phyloP scores from a whole-genome alignment of 2,329 filamentous ascomycete genomes.

The Aureobasidium sp. region DNA sequence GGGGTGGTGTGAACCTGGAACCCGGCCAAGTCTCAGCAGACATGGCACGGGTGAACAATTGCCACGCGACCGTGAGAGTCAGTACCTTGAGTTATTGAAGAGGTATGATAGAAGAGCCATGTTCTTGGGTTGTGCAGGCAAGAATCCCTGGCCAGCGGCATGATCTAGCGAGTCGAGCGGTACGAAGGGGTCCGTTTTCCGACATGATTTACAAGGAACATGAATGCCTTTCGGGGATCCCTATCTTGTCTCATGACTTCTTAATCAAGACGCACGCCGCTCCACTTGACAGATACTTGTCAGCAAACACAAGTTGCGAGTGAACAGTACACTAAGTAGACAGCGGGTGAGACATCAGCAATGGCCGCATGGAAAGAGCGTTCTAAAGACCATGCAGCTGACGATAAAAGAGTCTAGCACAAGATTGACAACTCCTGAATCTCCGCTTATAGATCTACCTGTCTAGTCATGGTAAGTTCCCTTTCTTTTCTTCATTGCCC shows the following conservation, averaged over 20 bases:
- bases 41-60: no score
- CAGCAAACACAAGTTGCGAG: background rate
- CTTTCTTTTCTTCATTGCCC: background rate
- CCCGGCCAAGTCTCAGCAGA: background rate
- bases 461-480: constrained; percentile 4
- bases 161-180: constrained; percentile 7
- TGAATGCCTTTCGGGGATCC: background rate
- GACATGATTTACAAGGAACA: background rate
- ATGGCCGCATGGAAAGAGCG: background rate
- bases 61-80: background rate
- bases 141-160: constrained; percentile 2
- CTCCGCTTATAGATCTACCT: constrained; percentile 5
- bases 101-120: background rate
- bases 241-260: background rate
- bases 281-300: background rate
- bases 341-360: constrained; percentile 7
- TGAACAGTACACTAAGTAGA: background rate
- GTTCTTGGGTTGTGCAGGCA: background rate
- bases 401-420: constrained; percentile 9
- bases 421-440: constrained; percentile 11
- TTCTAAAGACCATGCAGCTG: constrained; percentile 5
- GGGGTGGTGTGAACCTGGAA: background rate
- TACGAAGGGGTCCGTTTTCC: constrained; percentile 1
- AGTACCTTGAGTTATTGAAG: background rate
- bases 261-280: background rate